Base-by-base conservation (phyloP, 306 rosid genomes). In the Crataegus laevigata region DNA sequence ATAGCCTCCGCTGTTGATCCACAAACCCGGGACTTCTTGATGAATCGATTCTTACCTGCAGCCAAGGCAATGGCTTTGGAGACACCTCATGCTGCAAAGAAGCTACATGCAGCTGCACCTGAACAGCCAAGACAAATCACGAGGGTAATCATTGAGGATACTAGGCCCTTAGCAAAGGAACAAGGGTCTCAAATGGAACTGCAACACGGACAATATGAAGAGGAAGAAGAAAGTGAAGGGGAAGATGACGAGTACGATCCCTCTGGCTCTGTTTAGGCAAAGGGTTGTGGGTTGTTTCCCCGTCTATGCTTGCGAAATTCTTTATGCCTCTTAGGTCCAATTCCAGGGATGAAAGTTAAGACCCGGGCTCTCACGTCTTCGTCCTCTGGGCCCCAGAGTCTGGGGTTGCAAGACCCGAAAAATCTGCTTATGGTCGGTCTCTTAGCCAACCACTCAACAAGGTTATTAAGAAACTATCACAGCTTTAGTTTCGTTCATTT, bases 1-100 rank as follows among this genome's bases (percentile, higher is more conserved):
- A 89, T 88, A 70, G 74, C 86, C 40, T 89, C 88, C 71, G 82
- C 83, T 18, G 75, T 81, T 0, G 99, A 94, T 85, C 85, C 89
- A 40, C 89, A 90, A 80, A 87, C 91, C 73, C 83, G 85, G 63
- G 99, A 92, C 68, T 92, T 91, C 86, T 90, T 94, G 99, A 89
- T 94, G 98, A 85, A 73, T 63, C 91, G 99, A 60, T 94, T 92
- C 88, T 83, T 94, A 73, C 99, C 99, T 18, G 99, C 98, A 17
- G 99, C 99, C 43, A 92, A 86, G 86, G 99, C 99, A 34, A 92
- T 94, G 96, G 84, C 93, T 25, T 45, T 94, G 45, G 89, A 89
- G 79, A 80, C 93, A 73, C 76, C 93, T 82, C 92, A 82, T 69
- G 71, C 93, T 76, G 79, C 88, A 32, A 89, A 83, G 79, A 94